Base-by-base conservation (phyloP, 116 monocot species). In the Posidonia oceanica region DNA sequence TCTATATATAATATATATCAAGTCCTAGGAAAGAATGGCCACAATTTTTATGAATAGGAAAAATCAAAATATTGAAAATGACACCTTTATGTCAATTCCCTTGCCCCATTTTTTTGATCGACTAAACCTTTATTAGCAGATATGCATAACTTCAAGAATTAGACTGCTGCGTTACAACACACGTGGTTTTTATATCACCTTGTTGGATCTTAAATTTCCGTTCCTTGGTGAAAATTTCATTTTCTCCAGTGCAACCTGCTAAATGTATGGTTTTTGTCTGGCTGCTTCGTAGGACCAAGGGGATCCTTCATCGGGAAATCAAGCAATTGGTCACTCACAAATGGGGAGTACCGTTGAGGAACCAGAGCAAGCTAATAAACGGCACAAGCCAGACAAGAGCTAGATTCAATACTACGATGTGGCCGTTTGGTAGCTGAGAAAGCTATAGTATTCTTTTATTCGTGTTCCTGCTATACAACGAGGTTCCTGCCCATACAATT, bases 341-440 rank as follows among this genome's bases (percentile, higher is more conserved):
- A 56, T 70, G 63, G 83, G 74, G 37, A 68, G 59, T 22, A 66
- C 39, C 39, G 69, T 62, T 14, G 80, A 80, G 61, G 90, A 84
- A 56, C 41, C 66, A 61, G 74, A 58, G 5, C 78, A 66, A 66
- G 78, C 76, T 54, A 22, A 74, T 23, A 85, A 85, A 20, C 52
- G 68, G 52, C 68, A 53, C 54, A 68, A 68, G 21, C 22, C 54
- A 36, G 68, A 54, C 14, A 68, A 52, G 53, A 54, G 68, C 36
- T 36, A 54, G 4, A 48, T 14, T 7, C 18, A 3, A 23, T 52
- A 10, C 36, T 7, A 2, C 29, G 23, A 13, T 8, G 15, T 66
- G 18, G n/a, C 13, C 42, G 3, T 51, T 41, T 42, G 48, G 22
- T 44, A 48, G 42, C 18, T n/a, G n/a, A 66, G 42, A 44, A 66